Base-by-base conservation (phyloP, 108 stramenopile genomes). In the Nitzschia palea region DNA sequence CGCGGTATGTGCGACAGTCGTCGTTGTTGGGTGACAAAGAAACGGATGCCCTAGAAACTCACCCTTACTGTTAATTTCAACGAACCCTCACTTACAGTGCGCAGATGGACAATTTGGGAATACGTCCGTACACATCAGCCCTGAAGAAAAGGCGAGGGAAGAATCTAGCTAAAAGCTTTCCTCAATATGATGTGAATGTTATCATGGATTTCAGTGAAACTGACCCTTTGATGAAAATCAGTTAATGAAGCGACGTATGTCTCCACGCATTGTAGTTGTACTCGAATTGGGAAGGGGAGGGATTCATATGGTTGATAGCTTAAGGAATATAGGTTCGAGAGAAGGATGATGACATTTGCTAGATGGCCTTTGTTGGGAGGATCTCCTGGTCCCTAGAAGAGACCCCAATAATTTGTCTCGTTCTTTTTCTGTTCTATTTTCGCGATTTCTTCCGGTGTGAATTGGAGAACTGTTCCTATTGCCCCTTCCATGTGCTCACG, bases 401-500 rank as follows among this genome's bases (percentile, higher is more conserved):
- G 40, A n/a, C 59, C 62, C 91, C 88, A 92, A 29, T 78, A 72
- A 6, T 85, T 85, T 55, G 60, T 82, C 26, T 83, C 87, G 20
- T 61, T 75, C 47, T 89, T 89, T 34, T 87, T 81, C 76, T 84
- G 77, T 70, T 87, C 76, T 53, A 94, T 91, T 44, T 79, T 84
- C 18, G 65, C 74, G 40, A 84, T 77, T 36, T 94, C 93, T 9
- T 76, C 84, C 6, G 83, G 71, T 8, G 88, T 78, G 58, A 94
- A 94, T 62, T 90, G 84, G 68, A 94, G 65, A 0, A 94, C 90
- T 4, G 90, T 94, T 9, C 84, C 93, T 58, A 94, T 94, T 1
- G 93, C 93, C 15, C 73, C 81, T 56, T 94, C 93, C 93, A 94
- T 94, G 40, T 91, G 90, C 30, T 85, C 85, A 59, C 88, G 68